phyloP scores from a whole-genome alignment of 345 rosid genomes.

The Theobroma cacao region DNA sequence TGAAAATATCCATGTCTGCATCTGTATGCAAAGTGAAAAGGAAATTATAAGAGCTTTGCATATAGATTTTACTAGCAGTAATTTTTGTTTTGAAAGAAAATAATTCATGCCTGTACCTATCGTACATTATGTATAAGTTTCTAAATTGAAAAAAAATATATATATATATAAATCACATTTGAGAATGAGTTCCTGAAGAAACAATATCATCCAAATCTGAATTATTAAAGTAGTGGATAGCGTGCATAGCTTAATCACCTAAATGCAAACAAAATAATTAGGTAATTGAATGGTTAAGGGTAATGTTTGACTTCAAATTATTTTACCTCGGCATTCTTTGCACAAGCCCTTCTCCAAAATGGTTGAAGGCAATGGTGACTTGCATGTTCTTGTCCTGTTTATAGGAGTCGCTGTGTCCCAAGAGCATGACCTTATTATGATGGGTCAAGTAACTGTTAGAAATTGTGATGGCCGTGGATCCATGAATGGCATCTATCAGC shows the following conservation, averaged over 20 bases:
- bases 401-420: slow-evolving; percentile 61
- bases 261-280: neutral
- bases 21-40: slow-evolving; percentile 17
- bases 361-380: slow-evolving; percentile 68
- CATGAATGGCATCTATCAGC: slow-evolving; percentile 55
- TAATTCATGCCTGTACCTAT: no score
- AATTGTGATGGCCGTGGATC: slow-evolving; percentile 58
- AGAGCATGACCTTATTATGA: slow-evolving; percentile 61
- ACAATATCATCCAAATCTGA: no score
- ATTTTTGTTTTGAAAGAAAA: no score
- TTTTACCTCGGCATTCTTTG: slow-evolving; percentile 70
- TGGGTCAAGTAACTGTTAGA: slow-evolving; percentile 58
- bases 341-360: slow-evolving; percentile 68
- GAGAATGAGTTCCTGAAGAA: no score
- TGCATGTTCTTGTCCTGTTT: slow-evolving; percentile 61
- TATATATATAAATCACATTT: no score
- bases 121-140: no score
- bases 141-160: no score
- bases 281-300: neutral
- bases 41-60: no score
- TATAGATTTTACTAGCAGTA: no score
- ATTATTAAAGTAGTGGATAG: no score
- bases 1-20: slow-evolving; percentile 69
- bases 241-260: neutral
- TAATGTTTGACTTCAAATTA: no score